Evolutionary conservation across 2,329 filamentous ascomycete species (phyloP), one percentile per base, ranked within the genome.

Genomic region (Xylaria sp.): DNA sequence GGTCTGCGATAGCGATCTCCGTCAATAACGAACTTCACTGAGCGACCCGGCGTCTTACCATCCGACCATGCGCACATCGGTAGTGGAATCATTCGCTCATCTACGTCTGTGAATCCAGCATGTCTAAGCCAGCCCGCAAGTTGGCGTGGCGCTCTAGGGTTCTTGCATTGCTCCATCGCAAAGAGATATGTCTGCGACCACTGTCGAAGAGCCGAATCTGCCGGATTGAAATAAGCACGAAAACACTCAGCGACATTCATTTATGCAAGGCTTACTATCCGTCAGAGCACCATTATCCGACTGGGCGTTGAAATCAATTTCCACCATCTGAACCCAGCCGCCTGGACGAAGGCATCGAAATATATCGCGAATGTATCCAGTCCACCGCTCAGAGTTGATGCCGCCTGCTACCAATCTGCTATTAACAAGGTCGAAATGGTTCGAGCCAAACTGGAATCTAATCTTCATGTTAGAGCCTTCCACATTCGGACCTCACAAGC

Each of bases 291-390:
- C 93, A 74, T 93, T 97, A 73, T 95, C 89, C 0, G 93, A 97
- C 78, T 97, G 94, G 30, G 93, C 89, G 71, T 93, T 93, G 78
- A 90, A 91, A 76, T 97, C 93, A 74, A 94, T 87, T 77, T 97
- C 94, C n/a, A 93, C 88, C 86, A 97, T 90, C 76, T 97, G 93
- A 67, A 92, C 86, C 93, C 93, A 97, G 1, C 94, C 94, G 1
- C 90, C 91, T 5, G 89, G 90, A 59, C 88, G 90, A 70, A 94
- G 82, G 9, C 93, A 85, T 24, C 88, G 85, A 71, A 88, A 87
- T 68, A 97, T 92, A 73, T 97, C 94, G 73, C 85, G 83, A 71
- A 97, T 80, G 79, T 97, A 97, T 36, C 85, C 85, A 64, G 82
- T 80, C 94, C 94, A 98, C 78, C 93, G 86, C 69, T 85, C 82